Base-by-base conservation (phyloP, 176 grass and related monocot species). In the Oryza glumipatula region DNA sequence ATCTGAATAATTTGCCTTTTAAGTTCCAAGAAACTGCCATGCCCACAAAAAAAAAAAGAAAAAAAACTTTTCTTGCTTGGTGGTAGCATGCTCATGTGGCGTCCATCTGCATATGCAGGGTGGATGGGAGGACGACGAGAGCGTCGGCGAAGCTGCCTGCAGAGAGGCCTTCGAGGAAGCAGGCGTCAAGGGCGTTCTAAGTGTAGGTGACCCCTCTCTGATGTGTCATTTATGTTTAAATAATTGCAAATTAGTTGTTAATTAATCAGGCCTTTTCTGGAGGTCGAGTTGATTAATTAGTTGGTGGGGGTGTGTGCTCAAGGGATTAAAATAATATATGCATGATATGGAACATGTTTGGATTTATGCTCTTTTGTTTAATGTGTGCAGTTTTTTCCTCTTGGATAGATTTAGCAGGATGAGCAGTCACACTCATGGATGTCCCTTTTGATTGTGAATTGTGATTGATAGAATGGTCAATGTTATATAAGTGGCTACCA, bases 71-170 rank as follows among this genome's bases (percentile, higher is more conserved):
- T 19, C 43, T 85, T 24, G 61, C 43, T 85, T 15, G 46, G 26
- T 21, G 61, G 39, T 72, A 68, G 47, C 72, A 73, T 72, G 64
- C 67, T 80, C 76, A 63, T 70, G 44, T 79, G 47, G 26, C 22
- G 38, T 71, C 28, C 16, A 24, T 39, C 39, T 71, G 28, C 12
- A 12, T 39, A 23, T 92, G 80, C 67, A 96, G 94, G 94, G 93
- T 76, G 93, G 93, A 86, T 95, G 93, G 93, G 93, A 95, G 83
- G 68, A 95, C 52, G 93, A 95, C 76, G 94, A 96, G 69, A 96
- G 84, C 52, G 76, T 87, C 45, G 49, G 74, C 19, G 77, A 96
- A 93, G 94, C 94, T 76, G 94, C 94, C 13, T 86, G 91, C 80
- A 83, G 94, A 6, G 94, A 96, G 54, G 88, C 91, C 72, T 84